Evolutionary conservation across 371 early-diverging fungal genomes (phyloP), one percentile per base, ranked within the genome.

Genomic region (Smittium culicis): DNA sequence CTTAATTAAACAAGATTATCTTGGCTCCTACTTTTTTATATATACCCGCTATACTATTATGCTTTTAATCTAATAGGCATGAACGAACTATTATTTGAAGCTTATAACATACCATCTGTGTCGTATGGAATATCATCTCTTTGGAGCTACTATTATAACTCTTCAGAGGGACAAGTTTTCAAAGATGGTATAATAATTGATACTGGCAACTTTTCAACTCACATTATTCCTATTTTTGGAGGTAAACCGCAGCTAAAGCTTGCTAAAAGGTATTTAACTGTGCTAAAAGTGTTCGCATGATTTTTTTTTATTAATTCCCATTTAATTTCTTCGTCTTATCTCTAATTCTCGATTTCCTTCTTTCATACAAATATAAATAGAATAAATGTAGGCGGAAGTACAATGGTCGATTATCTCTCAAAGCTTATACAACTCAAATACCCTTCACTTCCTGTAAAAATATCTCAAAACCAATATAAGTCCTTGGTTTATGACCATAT

Each of bases 401-500:
- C 85, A 67, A 81, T 88, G 45, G 82, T 86, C 1, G 91, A 91
- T 31, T 90, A 83, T 69, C 78, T 93, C 86, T 77, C 88, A 34
- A 90, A 89, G 72, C 78, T 90, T 2, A 79, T 94, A 82, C 93
- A 93, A 72, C 79, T 89, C 35, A 94, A 94, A 73, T 94, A 93
- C 70, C 88, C 93, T 0, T 85, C 85, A 0, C 91, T 93, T 66
- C 94, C 94, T 0, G 82, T 84, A 63, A 91, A 88, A 69, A 85
- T 93, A 80, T 84, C 87, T 0, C 70, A 74, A 20, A 70, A 76
- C 34, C 91, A 93, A 73, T 85, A 90, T 16, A 83, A 86, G 82
- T 78, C 86, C 17, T 68, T 91, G 11, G 78, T 89, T 14, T 79
- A 84, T 59, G 76, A 81, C 5, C 86, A 86, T 65, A 76, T 82